phyloP scores from a whole-genome alignment of 495 filamentous ascomycete species.

The Xylaria telfairii region DNA sequence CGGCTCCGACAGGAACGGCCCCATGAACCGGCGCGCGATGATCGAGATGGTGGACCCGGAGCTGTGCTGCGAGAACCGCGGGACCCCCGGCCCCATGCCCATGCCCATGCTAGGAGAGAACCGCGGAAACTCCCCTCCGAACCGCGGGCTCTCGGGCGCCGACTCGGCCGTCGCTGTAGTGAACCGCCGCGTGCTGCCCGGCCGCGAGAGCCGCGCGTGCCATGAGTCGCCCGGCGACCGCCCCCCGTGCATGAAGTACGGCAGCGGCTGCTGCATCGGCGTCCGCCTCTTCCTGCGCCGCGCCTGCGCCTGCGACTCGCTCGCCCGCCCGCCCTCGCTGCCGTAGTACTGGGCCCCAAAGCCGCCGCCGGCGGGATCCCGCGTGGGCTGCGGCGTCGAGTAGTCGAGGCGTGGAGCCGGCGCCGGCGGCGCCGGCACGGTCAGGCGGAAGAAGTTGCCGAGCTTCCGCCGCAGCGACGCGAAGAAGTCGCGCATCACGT shows the following conservation, averaged over 20 bases:
- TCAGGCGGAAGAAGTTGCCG: slow-evolving; percentile 11
- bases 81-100: neutral
- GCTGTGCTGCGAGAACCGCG: slow-evolving; percentile 4
- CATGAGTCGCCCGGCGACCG: slow-evolving; percentile 16
- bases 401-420: neutral
- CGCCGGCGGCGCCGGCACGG: neutral
- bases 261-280: neutral
- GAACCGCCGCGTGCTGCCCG: neutral
- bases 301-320: too few relatives aligned
- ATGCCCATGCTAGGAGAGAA: neutral
- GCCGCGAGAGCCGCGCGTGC: neutral
- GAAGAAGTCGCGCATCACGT: slow-evolving; percentile 16
- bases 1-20: slow-evolving; percentile 21
- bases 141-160: neutral
- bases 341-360: neutral
- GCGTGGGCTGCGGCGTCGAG: neutral
- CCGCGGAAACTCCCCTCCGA: neutral
- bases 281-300: neutral
- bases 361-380: neutral
- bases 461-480: slow-evolving; percentile 16
- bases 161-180: neutral
- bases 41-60: slow-evolving; percentile 20
- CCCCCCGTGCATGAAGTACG: slow-evolving; percentile 24
- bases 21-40: slow-evolving; percentile 13
- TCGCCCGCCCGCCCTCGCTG: neutral